A percentile compares a stretch with the other conserved stretches of the same genome.
Conservation (phyloP, 1,284 basidiomycete species). For the Apiotrichum domesticum region DNA sequence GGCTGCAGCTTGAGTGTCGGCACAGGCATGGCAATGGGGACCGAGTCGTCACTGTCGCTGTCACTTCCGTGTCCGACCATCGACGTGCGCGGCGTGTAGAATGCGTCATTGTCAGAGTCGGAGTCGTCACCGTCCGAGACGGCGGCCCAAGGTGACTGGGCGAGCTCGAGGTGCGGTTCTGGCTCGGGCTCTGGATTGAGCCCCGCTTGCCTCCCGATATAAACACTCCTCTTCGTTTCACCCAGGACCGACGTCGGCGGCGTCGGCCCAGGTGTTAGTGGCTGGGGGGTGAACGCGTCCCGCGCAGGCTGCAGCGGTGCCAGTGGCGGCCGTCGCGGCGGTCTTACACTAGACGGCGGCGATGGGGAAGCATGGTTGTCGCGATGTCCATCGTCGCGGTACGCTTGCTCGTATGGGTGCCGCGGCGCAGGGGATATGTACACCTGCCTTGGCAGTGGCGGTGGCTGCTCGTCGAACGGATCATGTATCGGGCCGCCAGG, state of each 20-base stretch:
- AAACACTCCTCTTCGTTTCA: no score
- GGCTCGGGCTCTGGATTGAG: constrained; percentile 30
- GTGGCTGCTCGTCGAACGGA: not conserved
- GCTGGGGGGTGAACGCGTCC: constrained; percentile 21
- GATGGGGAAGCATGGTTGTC: not conserved
- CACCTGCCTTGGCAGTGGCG: not conserved
- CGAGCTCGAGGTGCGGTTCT: constrained; percentile 15
- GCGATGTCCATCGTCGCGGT: not conserved
- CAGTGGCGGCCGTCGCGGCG: not conserved
- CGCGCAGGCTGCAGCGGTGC: not conserved
- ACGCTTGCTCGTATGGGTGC: not conserved
- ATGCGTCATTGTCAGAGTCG: constrained; percentile 5
- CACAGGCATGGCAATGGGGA: not conserved
- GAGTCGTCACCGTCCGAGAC: not conserved
- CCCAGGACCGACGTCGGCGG: not conserved
- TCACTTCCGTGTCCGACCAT: not conserved
- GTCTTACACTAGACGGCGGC: not conserved
- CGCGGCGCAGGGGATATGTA: not conserved
- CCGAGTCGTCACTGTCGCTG: no score
- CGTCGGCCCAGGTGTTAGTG: constrained; percentile 31
- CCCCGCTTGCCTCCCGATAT: constrained; percentile 3
- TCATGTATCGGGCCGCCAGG: not conserved
- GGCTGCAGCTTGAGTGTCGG: constrained; percentile 13
- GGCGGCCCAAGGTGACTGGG: not conserved
- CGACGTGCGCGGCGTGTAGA: constrained; percentile 12